Conservation (phyloP, 176 grass and related monocot genomes). For the Oryza punctata region DNA sequence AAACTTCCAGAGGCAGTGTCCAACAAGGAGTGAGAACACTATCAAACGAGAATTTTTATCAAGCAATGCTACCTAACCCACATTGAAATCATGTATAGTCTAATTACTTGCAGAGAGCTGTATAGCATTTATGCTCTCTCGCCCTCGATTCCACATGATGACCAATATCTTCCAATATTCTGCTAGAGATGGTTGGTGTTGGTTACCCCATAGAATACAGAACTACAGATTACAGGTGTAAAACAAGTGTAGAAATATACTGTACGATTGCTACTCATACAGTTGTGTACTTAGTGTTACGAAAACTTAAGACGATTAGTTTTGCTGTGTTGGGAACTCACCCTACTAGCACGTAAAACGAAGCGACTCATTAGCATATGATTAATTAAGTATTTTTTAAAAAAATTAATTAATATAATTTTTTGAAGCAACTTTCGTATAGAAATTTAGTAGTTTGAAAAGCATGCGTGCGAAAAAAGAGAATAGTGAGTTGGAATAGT, state of each 20-base stretch:
- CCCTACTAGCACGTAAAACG: no score
- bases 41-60: not conserved
- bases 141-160: not conserved
- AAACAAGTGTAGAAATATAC: constrained; percentile 34
- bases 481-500: no score
- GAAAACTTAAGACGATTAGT: no score
- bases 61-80: constrained; percentile 34
- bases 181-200: constrained; percentile 24
- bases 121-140: constrained; percentile 42
- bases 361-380: no score
- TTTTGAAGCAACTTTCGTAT: no score
- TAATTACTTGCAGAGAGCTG: constrained; percentile 45
- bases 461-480: no score
- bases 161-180: constrained; percentile 37
- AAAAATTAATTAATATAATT: no score
- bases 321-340: no score
- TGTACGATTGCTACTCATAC: constrained; percentile 21
- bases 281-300: not conserved
- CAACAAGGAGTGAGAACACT: constrained; percentile 54
- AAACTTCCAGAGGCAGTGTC: constrained; percentile 86
- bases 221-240: constrained; percentile 5
- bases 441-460: no score
- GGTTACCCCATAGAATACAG: constrained; percentile 29
- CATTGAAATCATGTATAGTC: constrained; percentile 42
- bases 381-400: no score